phyloP scores from a whole-genome alignment of 2,329 filamentous ascomycete species.

The Neoascochyta sp. region DNA sequence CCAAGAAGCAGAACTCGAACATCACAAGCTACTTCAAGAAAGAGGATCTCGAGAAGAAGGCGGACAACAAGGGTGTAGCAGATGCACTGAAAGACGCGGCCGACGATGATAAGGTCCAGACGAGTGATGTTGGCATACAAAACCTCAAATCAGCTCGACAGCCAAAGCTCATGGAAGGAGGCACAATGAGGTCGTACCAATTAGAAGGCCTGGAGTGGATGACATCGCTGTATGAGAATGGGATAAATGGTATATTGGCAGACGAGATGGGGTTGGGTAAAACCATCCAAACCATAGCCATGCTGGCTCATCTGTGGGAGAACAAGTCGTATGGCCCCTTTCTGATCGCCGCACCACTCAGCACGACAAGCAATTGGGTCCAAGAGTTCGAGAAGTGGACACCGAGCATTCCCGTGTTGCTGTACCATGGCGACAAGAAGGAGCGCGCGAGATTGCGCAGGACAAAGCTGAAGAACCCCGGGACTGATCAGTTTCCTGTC shows the following conservation, averaged over 20 bases:
- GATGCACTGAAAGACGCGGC: conserved; percentile 58
- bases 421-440: conserved; percentile 83
- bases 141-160: conserved; percentile 78
- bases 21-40: conserved; percentile 62
- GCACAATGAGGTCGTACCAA: conserved; percentile 91
- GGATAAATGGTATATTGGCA: conserved; percentile 84
- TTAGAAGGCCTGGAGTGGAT: conserved; percentile 94
- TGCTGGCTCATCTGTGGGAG: conserved; percentile 83
- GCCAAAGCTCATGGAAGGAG: conserved; percentile 77
- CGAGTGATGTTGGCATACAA: conserved; percentile 60
- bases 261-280: conserved; percentile 96
- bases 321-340: conserved; percentile 86
- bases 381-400: conserved; percentile 91
- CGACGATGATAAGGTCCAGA: conserved; percentile 55
- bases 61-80: conserved; percentile 52
- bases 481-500: conserved; percentile 73
- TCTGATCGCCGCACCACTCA: conserved; percentile 83
- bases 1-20: conserved; percentile 41
- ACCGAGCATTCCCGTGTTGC: conserved; percentile 77
- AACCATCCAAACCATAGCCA: conserved; percentile 84
- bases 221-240: conserved; percentile 76
- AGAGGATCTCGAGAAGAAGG: conserved; percentile 53
- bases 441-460: conserved; percentile 73
- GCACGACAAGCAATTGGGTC: conserved; percentile 92
- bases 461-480: conserved; percentile 66